phyloP scores from a whole-genome alignment of 176 grass and related monocot species.

The Oryza nivara region DNA sequence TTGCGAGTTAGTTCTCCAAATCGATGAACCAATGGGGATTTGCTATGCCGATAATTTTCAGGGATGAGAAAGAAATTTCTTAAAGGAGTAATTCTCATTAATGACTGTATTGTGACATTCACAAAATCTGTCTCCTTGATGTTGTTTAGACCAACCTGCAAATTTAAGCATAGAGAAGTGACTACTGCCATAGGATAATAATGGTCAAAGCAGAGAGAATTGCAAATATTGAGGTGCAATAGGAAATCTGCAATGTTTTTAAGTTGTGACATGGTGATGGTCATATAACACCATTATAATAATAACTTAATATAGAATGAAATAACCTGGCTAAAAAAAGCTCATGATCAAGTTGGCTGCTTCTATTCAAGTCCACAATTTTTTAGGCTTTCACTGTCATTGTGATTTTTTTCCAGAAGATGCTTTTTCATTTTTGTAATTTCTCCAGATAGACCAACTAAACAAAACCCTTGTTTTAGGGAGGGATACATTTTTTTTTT shows the following conservation, averaged over 20 bases:
- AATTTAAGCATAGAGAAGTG: constrained; percentile 18
- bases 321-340: not conserved
- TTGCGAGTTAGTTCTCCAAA: constrained; percentile 97
- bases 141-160: constrained; percentile 99
- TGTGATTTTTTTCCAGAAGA: not conserved
- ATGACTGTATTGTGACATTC: constrained; percentile 95
- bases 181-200: constrained; percentile 38
- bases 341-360: not conserved
- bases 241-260: constrained; percentile 11
- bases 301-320: not conserved
- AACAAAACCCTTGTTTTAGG: not conserved
- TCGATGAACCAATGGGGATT: constrained; percentile 91
- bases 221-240: constrained; percentile 21
- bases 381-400: not conserved
- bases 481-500: not conserved
- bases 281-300: not conserved
- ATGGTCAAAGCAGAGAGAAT: constrained; percentile 7
- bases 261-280: not conserved
- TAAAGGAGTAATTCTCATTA: constrained; percentile 95
- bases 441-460: not conserved
- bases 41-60: constrained; percentile 89
- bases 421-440: not conserved
- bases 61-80: constrained; percentile 99
- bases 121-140: constrained; percentile 99
- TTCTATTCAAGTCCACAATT: not conserved